Conservation (phyloP, 1,139 yeast genomes). For the Suhomyces guaymorum region DNA sequence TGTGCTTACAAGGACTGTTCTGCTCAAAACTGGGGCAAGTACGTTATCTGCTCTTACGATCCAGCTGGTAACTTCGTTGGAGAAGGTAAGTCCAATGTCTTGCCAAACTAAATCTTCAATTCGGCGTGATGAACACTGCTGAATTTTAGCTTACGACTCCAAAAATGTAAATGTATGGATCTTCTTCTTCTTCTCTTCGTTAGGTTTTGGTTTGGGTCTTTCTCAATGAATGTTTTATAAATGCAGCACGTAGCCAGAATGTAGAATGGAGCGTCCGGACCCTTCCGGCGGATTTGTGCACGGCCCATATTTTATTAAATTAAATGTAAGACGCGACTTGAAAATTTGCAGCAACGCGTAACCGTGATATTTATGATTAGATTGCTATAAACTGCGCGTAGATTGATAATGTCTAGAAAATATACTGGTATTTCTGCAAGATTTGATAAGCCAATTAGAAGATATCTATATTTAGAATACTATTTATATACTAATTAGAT, state of each 20-base stretch:
- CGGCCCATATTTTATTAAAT: no score
- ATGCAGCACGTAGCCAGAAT: neutral
- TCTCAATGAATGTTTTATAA: slow-evolving; percentile 7
- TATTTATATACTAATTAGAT: no score
- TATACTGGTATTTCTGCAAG: no score
- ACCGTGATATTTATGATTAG: no score
- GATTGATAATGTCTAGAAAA: no score
- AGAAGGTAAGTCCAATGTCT: slow-evolving; percentile 51
- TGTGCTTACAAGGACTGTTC: slow-evolving; percentile 46
- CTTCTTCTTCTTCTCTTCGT: neutral
- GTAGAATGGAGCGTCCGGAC: neutral
- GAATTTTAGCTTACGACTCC: slow-evolving; percentile 2
- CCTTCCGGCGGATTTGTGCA: no score
- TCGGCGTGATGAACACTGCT: slow-evolving; percentile 6
- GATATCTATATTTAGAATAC: no score
- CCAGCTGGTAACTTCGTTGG: slow-evolving; percentile 57
- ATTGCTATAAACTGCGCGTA: no score
- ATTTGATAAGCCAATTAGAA: no score
- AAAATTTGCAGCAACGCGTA: no score
- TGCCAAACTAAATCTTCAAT: slow-evolving; percentile 22
- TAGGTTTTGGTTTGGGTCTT: neutral
- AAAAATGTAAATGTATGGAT: slow-evolving; percentile 4
- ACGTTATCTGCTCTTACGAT: slow-evolving; percentile 54
- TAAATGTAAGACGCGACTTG: no score
- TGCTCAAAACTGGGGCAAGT: slow-evolving; percentile 46